Evolutionary conservation across 768 basidiomycete genomes (phyloP), one percentile per base, ranked within the genome.

Genomic region (Lentinula guzmanii): DNA sequence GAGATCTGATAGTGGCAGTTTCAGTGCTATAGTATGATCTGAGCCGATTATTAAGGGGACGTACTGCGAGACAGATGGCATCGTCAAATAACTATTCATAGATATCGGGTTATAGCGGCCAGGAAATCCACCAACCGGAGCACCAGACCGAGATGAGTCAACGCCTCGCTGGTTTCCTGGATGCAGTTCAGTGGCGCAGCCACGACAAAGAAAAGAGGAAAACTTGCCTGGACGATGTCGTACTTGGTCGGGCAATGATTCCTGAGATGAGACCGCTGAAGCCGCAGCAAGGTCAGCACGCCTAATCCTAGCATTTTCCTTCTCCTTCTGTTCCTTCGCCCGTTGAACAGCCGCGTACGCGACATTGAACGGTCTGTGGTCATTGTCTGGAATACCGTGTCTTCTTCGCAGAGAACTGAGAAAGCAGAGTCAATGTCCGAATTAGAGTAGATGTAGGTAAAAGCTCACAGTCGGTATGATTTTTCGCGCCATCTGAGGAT

Each of bases 311-410:
- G 75, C 69, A 69, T 72, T 65, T 70, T 75, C 71, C 53, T 75
- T 74, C 57, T 78, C 79, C 65, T 81, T 75, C 67, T 88, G 83
- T 67, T 83, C 78, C 63, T 82, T 81, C 51, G 80, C 75, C 59
- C 79, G 79, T 63, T 79, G 74, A 42, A 85, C 87, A 61, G 88
- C 89, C 65, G 90, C 83, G 72, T 90, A 91, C n/a, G 91, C 92
- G 64, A 93, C 89, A 71, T 89, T 89, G 79, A 93, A 93, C 11
- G 91, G 90, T 35, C 91, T 81, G 64, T 85, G 79, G 76, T 93
- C 91, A 61, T 78, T 79, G 77, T 93, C 91, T 16, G 91, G 92
- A 62, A 93, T 93, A 51, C 91, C 92, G 69, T 91, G 84, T 74
- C 82, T 79, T 65, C 91, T 78, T 63, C 91, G 84, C 79, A 86